Conservation (phyloP, 495 filamentous ascomycete genomes). For the Jackrogersella minutella region DNA sequence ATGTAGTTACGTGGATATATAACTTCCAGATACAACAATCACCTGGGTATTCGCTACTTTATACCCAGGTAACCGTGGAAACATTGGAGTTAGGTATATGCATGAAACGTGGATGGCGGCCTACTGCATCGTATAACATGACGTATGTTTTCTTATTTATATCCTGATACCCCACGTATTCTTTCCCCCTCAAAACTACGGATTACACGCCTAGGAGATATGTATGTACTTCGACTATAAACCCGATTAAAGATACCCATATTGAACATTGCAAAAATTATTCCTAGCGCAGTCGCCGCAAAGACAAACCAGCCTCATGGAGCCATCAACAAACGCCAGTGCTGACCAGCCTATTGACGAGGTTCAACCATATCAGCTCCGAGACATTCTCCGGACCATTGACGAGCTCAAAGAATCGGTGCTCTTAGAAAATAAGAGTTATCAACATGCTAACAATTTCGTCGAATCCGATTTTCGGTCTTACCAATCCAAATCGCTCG, state of each 20-base stretch:
- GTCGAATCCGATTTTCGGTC: neutral
- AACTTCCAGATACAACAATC: too few relatives aligned
- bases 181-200: neutral
- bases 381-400: conserved; percentile 9
- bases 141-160: neutral
- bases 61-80: too few relatives aligned
- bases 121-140: neutral
- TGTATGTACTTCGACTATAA: too few relatives aligned
- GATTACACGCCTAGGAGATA: too few relatives aligned
- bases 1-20: neutral
- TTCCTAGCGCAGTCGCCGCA: neutral
- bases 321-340: neutral
- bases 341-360: neutral
- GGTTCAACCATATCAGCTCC: conserved; percentile 4
- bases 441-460: neutral
- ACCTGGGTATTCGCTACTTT: too few relatives aligned
- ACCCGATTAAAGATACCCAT: too few relatives aligned
- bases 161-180: neutral
- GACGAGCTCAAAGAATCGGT: conserved; percentile 17
- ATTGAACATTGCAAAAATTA: too few relatives aligned
- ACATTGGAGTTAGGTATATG: too few relatives aligned
- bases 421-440: neutral
- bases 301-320: neutral
- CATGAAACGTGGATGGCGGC: too few relatives aligned
- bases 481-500: conserved; percentile 1